Percentiles rank a stretch among this genome's conserved stretches.
These are phyloP conservation scores for Coprinellus micaceus DNA, from an alignment of 768 basidiomycete species.

Conservation along the genomic window DNA sequence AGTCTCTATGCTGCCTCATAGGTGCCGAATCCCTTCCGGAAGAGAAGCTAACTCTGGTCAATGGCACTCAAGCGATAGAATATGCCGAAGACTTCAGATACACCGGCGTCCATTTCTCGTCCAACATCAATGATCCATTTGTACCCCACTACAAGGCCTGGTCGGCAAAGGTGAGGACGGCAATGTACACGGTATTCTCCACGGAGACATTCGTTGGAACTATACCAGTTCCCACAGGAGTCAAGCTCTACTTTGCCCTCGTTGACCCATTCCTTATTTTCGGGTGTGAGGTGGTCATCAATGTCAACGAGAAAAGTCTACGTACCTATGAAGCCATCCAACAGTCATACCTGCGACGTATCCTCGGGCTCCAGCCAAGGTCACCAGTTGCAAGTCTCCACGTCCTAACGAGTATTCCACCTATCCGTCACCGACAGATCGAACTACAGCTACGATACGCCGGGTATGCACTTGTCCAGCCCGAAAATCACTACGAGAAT, in stretches of 20 bases:
- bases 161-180: background rate
- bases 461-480: conserved; percentile 12
- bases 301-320: conserved; percentile 3
- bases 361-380: background rate
- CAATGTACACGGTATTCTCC: background rate
- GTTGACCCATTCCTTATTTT: background rate
- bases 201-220: background rate
- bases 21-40: too few species aligned
- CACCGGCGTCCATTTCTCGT: too few species aligned
- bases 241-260: background rate
- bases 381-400: conserved; percentile 16
- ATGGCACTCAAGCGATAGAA: too few species aligned
- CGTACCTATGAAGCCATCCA: conserved; percentile 15
- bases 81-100: too few species aligned
- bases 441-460: conserved; percentile 17
- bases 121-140: too few species aligned
- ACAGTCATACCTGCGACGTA: too few species aligned
- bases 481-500: background rate
- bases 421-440: conserved; percentile 16
- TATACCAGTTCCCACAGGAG: background rate
- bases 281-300: background rate
- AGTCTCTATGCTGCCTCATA: too few species aligned
- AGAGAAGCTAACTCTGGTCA: too few species aligned
- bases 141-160: too few species aligned
- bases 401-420: conserved; percentile 22